Evolutionary conservation across 2,329 filamentous ascomycete species (phyloP).

Genomic region (Xylariales sp.): DNA sequence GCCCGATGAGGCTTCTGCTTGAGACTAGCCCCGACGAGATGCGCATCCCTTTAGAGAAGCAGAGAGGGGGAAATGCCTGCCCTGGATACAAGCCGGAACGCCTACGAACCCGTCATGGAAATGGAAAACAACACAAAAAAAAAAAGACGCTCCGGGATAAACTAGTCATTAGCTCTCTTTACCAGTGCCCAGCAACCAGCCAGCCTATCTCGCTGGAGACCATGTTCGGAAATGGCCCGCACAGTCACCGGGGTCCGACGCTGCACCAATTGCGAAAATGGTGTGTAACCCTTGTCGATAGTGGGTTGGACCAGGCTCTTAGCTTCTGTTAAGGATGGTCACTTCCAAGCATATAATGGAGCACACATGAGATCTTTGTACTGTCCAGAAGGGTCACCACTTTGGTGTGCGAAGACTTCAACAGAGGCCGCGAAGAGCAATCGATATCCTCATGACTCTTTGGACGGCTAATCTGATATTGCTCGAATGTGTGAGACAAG

Average conservation of each 20-base stretch:
- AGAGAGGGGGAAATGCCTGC: too few species aligned
- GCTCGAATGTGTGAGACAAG: too few species aligned
- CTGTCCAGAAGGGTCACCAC: conserved; percentile 2
- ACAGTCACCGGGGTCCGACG: background rate
- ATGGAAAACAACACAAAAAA: too few species aligned
- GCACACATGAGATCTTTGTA: background rate
- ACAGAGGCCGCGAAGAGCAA: background rate
- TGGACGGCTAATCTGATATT: too few species aligned
- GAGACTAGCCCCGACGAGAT: background rate
- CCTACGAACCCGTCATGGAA: too few species aligned
- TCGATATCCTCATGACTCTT: background rate
- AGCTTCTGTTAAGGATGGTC: background rate
- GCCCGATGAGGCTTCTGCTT: background rate
- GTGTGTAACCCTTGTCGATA: conserved; percentile 5
- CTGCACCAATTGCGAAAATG: conserved; percentile 3
- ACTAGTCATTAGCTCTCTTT: too few species aligned
- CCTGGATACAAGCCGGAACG: too few species aligned
- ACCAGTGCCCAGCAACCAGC: conserved; percentile 8
- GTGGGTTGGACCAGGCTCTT: conserved; percentile 1
- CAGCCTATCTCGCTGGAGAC: background rate
- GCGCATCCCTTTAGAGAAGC: too few species aligned
- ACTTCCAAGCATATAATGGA: conserved; percentile 1
- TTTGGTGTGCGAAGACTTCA: background rate
- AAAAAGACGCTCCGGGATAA: too few species aligned
- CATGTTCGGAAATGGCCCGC: conserved; percentile 1